Evolutionary conservation across 2,329 filamentous ascomycete genomes (phyloP).

Genomic region (Paecilomyces sp.): DNA sequence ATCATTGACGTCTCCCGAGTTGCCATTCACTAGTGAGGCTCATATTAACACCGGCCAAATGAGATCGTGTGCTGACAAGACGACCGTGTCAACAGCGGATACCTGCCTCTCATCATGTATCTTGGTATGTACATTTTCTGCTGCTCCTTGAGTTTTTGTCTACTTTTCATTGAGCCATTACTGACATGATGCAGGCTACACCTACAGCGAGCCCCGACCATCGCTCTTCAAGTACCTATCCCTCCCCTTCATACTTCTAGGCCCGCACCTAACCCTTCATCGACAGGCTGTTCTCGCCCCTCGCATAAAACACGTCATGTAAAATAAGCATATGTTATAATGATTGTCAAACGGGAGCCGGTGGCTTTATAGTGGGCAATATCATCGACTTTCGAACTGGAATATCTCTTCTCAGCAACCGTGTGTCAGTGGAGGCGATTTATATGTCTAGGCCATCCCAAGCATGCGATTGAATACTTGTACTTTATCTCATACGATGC

Average conservation of each 20-base stretch:
- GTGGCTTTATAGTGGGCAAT: neutral
- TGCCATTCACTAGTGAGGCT: conserved; percentile 84
- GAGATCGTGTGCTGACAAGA: conserved; percentile 21
- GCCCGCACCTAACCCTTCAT: conserved; percentile 8
- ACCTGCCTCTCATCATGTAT: conserved; percentile 93
- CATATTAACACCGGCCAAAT: conserved; percentile 17
- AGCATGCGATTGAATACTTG: neutral
- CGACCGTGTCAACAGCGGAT: conserved; percentile 57
- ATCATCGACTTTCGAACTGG: neutral
- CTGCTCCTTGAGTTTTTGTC: conserved; percentile 7
- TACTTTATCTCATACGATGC: neutral
- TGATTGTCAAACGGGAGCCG: neutral
- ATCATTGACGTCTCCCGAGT: conserved; percentile 91
- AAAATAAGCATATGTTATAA: conserved; percentile 1
- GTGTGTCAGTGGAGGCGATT: neutral
- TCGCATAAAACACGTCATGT: conserved; percentile 23
- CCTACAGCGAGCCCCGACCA: conserved; percentile 84
- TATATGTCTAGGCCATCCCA: neutral
- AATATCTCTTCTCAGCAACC: neutral
- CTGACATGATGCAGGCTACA: conserved; percentile 61
- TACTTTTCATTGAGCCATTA: conserved; percentile 8
- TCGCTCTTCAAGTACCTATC: conserved; percentile 60
- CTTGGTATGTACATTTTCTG: conserved; percentile 64
- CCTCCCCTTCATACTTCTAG: conserved; percentile 16
- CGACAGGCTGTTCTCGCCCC: conserved; percentile 35